A percentile compares a stretch with the other conserved stretches of the same genome.
These are phyloP conservation scores for Gyrodon lividus DNA, from an alignment of 768 basidiomycete species.

Conservation along the genomic window DNA sequence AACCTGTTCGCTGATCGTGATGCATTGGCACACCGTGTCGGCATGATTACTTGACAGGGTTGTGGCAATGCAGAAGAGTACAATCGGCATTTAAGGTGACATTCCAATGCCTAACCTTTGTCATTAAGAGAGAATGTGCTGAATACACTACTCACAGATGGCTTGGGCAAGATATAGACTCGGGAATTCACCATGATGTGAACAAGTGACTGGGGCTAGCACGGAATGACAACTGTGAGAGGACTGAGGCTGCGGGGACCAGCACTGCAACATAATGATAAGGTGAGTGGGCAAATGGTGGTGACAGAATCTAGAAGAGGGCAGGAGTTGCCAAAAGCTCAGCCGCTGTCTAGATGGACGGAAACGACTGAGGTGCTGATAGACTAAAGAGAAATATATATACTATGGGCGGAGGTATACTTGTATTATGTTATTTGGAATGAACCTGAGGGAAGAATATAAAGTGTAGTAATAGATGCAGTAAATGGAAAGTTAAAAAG, in stretches of 20 bases:
- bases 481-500: too few relatives aligned
- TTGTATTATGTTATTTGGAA: too few relatives aligned
- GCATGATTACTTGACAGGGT: slow-evolving; percentile 2
- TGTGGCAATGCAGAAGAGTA: not conserved
- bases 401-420: too few relatives aligned
- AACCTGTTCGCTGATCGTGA: not conserved
- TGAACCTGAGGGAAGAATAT: too few relatives aligned
- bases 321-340: too few relatives aligned
- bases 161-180: not conserved
- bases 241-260: not conserved
- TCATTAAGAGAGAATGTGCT: too few relatives aligned
- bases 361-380: too few relatives aligned
- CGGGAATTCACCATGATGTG: slow-evolving; percentile 1
- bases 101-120: not conserved
- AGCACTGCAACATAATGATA: not conserved
- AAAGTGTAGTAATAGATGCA: too few relatives aligned
- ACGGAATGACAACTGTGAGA: not conserved
- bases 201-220: not conserved
- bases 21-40: not conserved
- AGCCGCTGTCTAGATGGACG: too few relatives aligned
- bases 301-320: too few relatives aligned
- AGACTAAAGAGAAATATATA: too few relatives aligned
- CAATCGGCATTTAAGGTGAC: slow-evolving; percentile 3
- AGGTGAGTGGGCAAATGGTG: not conserved
- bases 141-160: not conserved